Evolutionary conservation across 1,284 basidiomycete genomes (phyloP).

Genomic region (Melanopsichium pennsylvanicum): DNA sequence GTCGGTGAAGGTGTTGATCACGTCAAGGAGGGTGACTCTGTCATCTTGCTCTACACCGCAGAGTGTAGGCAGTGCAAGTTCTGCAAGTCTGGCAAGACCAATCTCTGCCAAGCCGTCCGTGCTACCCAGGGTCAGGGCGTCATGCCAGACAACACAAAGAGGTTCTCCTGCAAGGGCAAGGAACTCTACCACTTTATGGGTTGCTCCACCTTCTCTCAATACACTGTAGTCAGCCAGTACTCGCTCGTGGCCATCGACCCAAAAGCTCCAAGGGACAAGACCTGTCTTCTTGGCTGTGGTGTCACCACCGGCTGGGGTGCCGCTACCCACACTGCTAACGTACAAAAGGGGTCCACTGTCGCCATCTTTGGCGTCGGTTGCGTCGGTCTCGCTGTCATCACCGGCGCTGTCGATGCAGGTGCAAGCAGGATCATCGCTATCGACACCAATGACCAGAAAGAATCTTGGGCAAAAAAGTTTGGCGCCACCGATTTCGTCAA

Average conservation of each 20-base stretch:
- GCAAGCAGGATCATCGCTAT: constrained; percentile 90
- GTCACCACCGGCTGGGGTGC: constrained; percentile 97
- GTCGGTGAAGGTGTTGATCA: constrained; percentile 90
- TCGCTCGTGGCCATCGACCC: constrained; percentile 89
- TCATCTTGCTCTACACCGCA: constrained; percentile 74
- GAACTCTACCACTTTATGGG: constrained; percentile 97
- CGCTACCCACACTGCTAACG: constrained; percentile 72
- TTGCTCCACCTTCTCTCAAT: constrained; percentile 96
- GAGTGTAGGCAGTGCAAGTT: constrained; percentile 70
- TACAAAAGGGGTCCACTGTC: constrained; percentile 75
- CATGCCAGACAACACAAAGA: constrained; percentile 91
- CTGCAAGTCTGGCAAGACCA: constrained; percentile 98
- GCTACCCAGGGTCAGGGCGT: constrained; percentile 93
- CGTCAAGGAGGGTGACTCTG: constrained; percentile 75
- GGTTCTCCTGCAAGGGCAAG: constrained; percentile 90
- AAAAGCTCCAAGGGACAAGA: constrained; percentile 88
- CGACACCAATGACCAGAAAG: constrained; percentile 87
- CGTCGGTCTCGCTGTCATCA: constrained; percentile 85
- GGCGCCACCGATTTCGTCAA: constrained; percentile 98
- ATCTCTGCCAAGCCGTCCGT: constrained; percentile 75
- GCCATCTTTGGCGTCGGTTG: constrained; percentile 96
- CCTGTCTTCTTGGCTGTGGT: constrained; percentile 91
- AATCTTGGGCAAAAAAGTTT: constrained; percentile 84
- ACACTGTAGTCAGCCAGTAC: constrained; percentile 97
- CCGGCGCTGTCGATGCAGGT: constrained; percentile 78